phyloP scores from a whole-genome alignment of 257 asterid genomes.

The Capsicum rhomboideum region DNA sequence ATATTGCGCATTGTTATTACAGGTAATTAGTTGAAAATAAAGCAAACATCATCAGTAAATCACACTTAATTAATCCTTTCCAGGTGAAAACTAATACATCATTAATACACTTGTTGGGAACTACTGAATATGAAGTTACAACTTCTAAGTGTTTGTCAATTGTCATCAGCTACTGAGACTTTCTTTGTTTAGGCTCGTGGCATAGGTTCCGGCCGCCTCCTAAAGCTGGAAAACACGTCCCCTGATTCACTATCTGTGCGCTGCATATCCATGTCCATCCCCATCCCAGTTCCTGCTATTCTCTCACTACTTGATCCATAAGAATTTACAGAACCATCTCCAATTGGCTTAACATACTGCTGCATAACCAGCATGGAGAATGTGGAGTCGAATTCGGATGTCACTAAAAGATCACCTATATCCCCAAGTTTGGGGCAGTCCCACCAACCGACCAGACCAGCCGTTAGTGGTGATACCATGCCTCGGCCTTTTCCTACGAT shows the following conservation, averaged over 20 bases:
- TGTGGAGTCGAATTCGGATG: constrained; percentile 63
- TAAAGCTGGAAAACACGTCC: constrained; percentile 40
- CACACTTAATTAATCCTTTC: neutral
- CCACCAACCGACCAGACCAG: constrained; percentile 86
- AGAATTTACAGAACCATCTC: constrained; percentile 31
- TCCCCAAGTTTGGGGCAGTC: constrained; percentile 95
- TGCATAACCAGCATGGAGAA: constrained; percentile 77
- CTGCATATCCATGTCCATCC: constrained; percentile 20
- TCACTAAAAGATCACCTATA: constrained; percentile 75
- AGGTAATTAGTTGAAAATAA: neutral
- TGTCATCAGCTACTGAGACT: neutral
- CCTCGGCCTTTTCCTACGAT: constrained; percentile 86
- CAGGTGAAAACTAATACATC: neutral
- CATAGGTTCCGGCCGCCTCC: constrained; percentile 16
- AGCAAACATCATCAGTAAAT: neutral
- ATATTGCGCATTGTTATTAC: neutral
- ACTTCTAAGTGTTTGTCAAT: neutral
- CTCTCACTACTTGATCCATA: constrained; percentile 19
- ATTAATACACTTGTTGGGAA: neutral
- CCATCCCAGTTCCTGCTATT: constrained; percentile 17
- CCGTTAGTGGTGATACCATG: constrained; percentile 43
- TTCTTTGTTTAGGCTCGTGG: neutral
- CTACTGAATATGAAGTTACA: neutral
- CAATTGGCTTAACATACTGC: constrained; percentile 31
- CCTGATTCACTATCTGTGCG: constrained; percentile 34